These are phyloP conservation scores for Trichoderma cornu-damae DNA, from an alignment of 2,329 filamentous ascomycete species.

Conservation along the genomic window DNA sequence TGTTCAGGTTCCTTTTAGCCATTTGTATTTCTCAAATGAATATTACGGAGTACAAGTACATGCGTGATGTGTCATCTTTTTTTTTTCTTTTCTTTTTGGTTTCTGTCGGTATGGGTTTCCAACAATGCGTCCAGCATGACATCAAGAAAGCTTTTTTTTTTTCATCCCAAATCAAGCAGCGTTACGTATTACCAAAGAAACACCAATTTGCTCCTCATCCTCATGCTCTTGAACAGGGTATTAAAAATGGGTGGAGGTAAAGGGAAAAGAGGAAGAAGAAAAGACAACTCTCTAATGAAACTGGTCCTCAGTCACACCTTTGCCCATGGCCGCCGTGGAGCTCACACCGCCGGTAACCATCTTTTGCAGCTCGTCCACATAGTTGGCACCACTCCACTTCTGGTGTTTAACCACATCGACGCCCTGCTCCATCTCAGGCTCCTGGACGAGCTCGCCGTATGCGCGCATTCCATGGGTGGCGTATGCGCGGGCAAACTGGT, in stretches of 20 bases:
- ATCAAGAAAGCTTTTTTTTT: not conserved
- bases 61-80: conserved; percentile 1
- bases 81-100: not conserved
- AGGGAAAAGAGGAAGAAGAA: not conserved
- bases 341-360: conserved; percentile 94
- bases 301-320: conserved; percentile 96
- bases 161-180: not conserved
- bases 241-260: not conserved
- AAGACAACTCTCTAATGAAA: conserved; percentile 46
- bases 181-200: conserved; percentile 2
- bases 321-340: conserved; percentile 92
- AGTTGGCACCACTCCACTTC: conserved; percentile 96
- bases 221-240: conserved; percentile 13
- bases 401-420: conserved; percentile 98
- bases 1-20: not conserved
- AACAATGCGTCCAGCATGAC: not conserved
- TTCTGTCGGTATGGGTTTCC: not conserved
- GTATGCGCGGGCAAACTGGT: conserved; percentile 83
- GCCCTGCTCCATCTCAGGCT: conserved; percentile 87
- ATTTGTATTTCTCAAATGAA: not conserved
- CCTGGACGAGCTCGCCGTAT: conserved; percentile 94
- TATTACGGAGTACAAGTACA: not conserved
- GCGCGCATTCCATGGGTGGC: conserved; percentile 83
- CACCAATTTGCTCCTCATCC: not conserved
- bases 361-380: conserved; percentile 90